Evolutionary conservation across 2,329 filamentous ascomycete genomes (phyloP).

Genomic region (Aureobasidium leucospermi): DNA sequence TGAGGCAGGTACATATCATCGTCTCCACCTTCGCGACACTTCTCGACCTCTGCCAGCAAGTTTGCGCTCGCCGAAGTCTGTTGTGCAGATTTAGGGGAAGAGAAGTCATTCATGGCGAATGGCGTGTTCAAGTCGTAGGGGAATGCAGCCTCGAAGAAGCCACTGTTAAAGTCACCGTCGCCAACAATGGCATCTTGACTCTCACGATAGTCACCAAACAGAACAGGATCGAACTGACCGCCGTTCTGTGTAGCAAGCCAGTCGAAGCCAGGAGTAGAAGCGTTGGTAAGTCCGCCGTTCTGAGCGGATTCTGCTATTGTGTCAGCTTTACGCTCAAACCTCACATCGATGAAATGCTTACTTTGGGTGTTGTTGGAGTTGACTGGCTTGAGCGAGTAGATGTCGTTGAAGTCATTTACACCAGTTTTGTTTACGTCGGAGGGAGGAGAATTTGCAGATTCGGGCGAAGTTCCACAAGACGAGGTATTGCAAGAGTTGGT

Average conservation of each 20-base stretch:
- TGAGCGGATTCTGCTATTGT: neutral
- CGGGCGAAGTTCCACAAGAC: slow-evolving; percentile 64
- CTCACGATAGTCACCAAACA: slow-evolving; percentile 90
- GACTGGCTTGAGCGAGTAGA: slow-evolving; percentile 10
- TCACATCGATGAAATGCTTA: neutral
- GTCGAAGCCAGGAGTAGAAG: slow-evolving; percentile 46
- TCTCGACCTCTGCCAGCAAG: slow-evolving; percentile 71
- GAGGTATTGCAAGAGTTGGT: slow-evolving; percentile 57
- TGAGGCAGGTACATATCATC: slow-evolving; percentile 35
- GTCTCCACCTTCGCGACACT: slow-evolving; percentile 62
- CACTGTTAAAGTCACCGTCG: slow-evolving; percentile 59
- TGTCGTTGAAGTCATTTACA: slow-evolving; percentile 12
- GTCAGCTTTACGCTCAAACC: neutral
- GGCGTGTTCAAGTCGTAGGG: slow-evolving; percentile 66
- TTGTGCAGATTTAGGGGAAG: slow-evolving; percentile 25
- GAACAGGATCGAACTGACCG: slow-evolving; percentile 79
- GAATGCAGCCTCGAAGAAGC: slow-evolving; percentile 62
- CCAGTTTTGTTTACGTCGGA: slow-evolving; percentile 41
- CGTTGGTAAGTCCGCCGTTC: neutral
- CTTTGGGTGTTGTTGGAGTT: slow-evolving; percentile 10
- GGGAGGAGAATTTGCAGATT: slow-evolving; percentile 62
- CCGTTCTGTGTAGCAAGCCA: slow-evolving; percentile 75
- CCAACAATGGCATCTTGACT: slow-evolving; percentile 72
- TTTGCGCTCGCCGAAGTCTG: slow-evolving; percentile 37
- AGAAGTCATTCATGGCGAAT: slow-evolving; percentile 50